Conservation (phyloP, 2,329 filamentous ascomycete genomes). For the Fusarium liriodendri region DNA sequence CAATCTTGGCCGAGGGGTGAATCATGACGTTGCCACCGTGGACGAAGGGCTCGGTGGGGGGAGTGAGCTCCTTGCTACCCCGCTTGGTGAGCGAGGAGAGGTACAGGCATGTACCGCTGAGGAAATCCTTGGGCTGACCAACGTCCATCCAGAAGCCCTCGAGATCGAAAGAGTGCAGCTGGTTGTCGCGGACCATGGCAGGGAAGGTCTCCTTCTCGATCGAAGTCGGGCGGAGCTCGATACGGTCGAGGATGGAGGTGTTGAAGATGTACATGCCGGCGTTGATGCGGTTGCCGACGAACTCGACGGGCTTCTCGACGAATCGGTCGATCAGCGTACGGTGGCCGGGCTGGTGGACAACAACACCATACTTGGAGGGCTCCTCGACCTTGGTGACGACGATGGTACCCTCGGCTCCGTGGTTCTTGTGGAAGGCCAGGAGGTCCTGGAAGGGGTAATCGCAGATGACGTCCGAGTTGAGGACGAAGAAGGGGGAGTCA, state of each 20-base stretch:
- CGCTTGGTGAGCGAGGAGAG: slow-evolving; percentile 93
- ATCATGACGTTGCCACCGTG: slow-evolving; percentile 96
- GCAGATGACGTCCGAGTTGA: slow-evolving; percentile 98
- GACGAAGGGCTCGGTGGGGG: slow-evolving; percentile 81
- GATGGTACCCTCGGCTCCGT: slow-evolving; percentile 97
- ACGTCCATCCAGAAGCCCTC: slow-evolving; percentile 99
- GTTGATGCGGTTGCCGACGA: slow-evolving; percentile 98
- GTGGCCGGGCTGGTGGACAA: slow-evolving; percentile 96
- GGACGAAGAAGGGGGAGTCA: slow-evolving; percentile 94
- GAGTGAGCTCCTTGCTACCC: slow-evolving; percentile 83
- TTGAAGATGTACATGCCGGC: slow-evolving; percentile 99
- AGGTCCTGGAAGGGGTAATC: slow-evolving; percentile 95
- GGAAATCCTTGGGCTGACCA: slow-evolving; percentile 97
- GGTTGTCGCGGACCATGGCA: slow-evolving; percentile 86
- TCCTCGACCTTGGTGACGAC: slow-evolving; percentile 99
- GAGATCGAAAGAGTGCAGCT: slow-evolving; percentile 95
- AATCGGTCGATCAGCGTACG: slow-evolving; percentile 95
- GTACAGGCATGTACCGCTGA: slow-evolving; percentile 95
- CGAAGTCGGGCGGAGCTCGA: slow-evolving; percentile 94
- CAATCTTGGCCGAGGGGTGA: slow-evolving; percentile 93
- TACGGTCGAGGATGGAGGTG: slow-evolving; percentile 88
- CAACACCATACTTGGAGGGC: slow-evolving; percentile 97
- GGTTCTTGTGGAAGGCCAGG: slow-evolving; percentile 89
- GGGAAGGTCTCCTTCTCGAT: slow-evolving; percentile 99
- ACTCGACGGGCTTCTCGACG: slow-evolving; percentile 99